These are phyloP conservation scores for Kazachstania africana DNA, from an alignment of 805 yeast genomes.

Conservation along the genomic window DNA sequence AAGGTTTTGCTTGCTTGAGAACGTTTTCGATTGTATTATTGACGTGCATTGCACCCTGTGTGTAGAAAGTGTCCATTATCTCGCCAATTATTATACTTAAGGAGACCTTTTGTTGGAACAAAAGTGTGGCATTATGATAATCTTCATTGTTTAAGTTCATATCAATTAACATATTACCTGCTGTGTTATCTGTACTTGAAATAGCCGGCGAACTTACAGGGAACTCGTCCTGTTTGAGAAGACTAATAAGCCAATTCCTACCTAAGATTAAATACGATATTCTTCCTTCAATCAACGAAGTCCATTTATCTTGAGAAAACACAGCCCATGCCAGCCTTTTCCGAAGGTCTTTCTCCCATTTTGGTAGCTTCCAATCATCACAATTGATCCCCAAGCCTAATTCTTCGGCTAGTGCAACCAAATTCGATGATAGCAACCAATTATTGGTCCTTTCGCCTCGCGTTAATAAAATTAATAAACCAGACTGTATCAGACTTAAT, in stretches of 20 bases:
- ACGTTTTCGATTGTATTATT: conserved; percentile 54
- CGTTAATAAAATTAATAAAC: conserved; percentile 59
- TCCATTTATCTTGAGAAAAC: conserved; percentile 86
- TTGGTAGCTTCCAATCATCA: conserved; percentile 80
- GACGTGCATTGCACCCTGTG: conserved; percentile 50
- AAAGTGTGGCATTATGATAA: conserved; percentile 54
- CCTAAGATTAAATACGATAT: conserved; percentile 71
- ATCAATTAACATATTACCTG: conserved; percentile 15
- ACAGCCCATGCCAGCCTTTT: conserved; percentile 93
- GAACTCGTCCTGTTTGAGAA: conserved; percentile 60
- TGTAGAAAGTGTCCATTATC: conserved; percentile 59
- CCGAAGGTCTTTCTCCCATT: conserved; percentile 88
- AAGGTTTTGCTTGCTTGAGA: conserved; percentile 66
- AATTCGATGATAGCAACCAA: conserved; percentile 80
- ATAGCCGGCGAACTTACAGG: conserved; percentile 47
- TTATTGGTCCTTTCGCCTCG: conserved; percentile 49
- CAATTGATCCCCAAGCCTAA: conserved; percentile 88
- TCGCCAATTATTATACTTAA: conserved; percentile 60
- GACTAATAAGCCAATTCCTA: conserved; percentile 68
- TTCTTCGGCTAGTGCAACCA: conserved; percentile 81
- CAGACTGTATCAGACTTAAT: conserved; percentile 85
- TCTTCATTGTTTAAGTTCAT: conserved; percentile 34
- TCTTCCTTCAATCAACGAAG: conserved; percentile 65
- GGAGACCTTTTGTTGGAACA: conserved; percentile 58
- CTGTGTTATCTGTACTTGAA: conserved; percentile 1